Conservation (phyloP, 441 rosid species). For the Lepidium campestre region DNA sequence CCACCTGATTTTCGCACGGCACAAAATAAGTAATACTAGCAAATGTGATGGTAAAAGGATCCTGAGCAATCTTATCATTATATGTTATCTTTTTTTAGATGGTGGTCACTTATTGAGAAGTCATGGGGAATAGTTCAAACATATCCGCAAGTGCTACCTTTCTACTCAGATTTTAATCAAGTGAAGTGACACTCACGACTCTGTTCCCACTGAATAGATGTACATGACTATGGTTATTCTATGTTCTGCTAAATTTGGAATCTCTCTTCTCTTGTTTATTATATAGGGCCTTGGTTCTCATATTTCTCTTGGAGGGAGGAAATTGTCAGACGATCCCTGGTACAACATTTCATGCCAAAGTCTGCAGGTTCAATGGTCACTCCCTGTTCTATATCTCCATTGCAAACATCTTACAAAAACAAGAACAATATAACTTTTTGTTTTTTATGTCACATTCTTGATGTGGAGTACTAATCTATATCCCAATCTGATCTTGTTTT, state of each 20-base stretch:
- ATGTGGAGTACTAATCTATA: neutral
- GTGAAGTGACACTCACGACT: slow-evolving; percentile 22
- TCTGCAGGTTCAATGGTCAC: slow-evolving; percentile 47
- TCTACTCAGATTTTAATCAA: slow-evolving; percentile 79
- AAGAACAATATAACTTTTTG: neutral
- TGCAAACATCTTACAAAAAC: neutral
- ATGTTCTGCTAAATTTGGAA: slow-evolving; percentile 1
- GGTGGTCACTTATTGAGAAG: slow-evolving; percentile 86
- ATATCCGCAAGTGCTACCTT: slow-evolving; percentile 68
- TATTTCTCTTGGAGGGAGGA: slow-evolving; percentile 50
- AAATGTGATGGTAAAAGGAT: neutral
- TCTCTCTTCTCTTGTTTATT: slow-evolving; percentile 6
- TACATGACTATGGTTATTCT: neutral
- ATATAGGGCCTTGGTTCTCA: slow-evolving; percentile 69
- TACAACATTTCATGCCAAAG: slow-evolving; percentile 72
- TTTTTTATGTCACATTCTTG: neutral
- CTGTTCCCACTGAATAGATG: neutral
- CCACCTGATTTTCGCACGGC: slow-evolving; percentile 76
- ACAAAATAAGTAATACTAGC: slow-evolving; percentile 53
- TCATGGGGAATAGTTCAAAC: slow-evolving; percentile 63
- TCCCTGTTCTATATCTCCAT: neutral
- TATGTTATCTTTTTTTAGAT: slow-evolving; percentile 35
- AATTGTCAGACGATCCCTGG: slow-evolving; percentile 49
- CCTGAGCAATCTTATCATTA: neutral
- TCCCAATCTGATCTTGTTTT: neutral